Base-by-base conservation (phyloP, 371 early-diverging fungal genomes). In the Saksenaea oblongispora region DNA sequence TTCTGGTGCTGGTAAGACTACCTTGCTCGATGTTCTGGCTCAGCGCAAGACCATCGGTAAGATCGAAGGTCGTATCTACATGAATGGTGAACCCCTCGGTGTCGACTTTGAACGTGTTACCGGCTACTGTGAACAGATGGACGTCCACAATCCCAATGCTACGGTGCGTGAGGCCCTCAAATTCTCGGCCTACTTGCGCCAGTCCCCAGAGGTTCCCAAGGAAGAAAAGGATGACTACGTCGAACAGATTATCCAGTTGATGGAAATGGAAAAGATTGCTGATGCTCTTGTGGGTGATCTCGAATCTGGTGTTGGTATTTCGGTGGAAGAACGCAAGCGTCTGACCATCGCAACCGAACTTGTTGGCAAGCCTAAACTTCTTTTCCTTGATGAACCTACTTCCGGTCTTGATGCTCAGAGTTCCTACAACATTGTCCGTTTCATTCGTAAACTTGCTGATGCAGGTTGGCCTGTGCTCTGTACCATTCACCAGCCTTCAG, bases 1-100 rank as follows among this genome's bases (percentile, higher is more conserved):
- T 11, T 89, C 91, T 34, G 95, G 95, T 69, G 90, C 93, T 35
- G 97, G 97, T 64, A 97, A 97, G 76, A 92, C 95, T 0, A 93
- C 95, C 22, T 83, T 95, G 1, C 69, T 94, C 72, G 95, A 97
- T 75, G 84, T 93, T 2, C 77, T 92, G 24, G 88, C 93, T 34
- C 83, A 87, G 71, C 87, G 93, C 70, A 91, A 91, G 80, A 92
- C 89, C 14, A 86, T 86, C 59, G 93, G 93, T 55, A 89, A 79
- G 3, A 75, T 91, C 22, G 83, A 89, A 18, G 95, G 95, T 55
- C 80, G 83, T 36, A 84, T 92, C 58, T 81, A 84, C 73, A 64
- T 93, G 87, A 80, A 87, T 76, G 84, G 84, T 69, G 75, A 78
- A 37, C 68, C 72, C 41, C 71, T 81, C n/a, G 67, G 67, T 56